Conservation (phyloP, 176 grass and related monocot genomes). For the Pontederia paniculata region DNA sequence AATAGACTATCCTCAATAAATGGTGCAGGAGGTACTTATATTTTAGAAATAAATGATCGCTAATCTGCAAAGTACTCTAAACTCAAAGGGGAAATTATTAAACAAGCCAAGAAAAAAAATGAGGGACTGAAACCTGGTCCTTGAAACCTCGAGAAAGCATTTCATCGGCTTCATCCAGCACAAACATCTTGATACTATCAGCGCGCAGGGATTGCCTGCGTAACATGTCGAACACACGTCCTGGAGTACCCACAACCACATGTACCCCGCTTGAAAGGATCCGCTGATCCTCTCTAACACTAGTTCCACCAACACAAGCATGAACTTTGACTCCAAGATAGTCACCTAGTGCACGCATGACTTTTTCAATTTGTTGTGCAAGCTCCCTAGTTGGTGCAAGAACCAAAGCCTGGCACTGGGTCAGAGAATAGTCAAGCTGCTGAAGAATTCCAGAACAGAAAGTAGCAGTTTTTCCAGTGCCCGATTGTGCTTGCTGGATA, state of each 20-base stretch:
- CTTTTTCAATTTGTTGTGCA: conserved; percentile 77
- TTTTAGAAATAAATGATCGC: too few relatives aligned
- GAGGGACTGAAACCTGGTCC: conserved; percentile 38
- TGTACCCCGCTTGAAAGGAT: conserved; percentile 76
- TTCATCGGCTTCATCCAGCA: conserved; percentile 83
- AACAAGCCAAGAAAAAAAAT: not conserved
- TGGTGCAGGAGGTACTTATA: too few relatives aligned
- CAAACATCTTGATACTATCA: conserved; percentile 71
- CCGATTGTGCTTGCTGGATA: conserved; percentile 81
- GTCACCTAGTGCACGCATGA: conserved; percentile 79
- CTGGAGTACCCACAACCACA: conserved; percentile 77
- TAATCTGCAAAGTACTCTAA: too few relatives aligned
- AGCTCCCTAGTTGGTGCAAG: conserved; percentile 76
- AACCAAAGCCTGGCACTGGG: conserved; percentile 62
- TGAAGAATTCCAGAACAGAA: conserved; percentile 82
- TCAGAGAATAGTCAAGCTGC: conserved; percentile 62
- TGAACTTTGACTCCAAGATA: conserved; percentile 79
- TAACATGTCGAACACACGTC: conserved; percentile 70
- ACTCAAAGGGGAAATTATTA: too few relatives aligned
- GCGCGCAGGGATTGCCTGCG: conserved; percentile 57
- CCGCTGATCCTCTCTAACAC: conserved; percentile 67
- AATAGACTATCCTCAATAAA: not conserved
- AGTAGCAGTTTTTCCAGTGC: conserved; percentile 75
- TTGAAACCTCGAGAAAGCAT: conserved; percentile 83
- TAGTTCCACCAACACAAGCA: conserved; percentile 78